These are phyloP conservation scores for Sordariomycetes sp. DNA, from an alignment of 2,329 filamentous ascomycete genomes.

Conservation along the genomic window DNA sequence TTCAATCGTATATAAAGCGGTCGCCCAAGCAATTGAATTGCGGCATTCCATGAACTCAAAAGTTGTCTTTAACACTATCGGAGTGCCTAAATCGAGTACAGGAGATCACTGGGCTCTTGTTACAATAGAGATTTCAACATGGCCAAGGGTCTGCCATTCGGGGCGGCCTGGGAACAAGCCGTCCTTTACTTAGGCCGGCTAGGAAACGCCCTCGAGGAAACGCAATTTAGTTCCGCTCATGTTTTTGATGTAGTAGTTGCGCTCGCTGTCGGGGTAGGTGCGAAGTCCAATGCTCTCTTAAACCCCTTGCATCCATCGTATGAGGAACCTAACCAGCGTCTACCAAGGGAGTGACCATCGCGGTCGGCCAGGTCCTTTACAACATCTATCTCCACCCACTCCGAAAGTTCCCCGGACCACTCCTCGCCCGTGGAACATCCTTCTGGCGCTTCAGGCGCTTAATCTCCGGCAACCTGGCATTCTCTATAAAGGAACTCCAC, in stretches of 20 bases:
- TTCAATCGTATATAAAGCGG: no score
- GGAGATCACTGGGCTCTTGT: no score
- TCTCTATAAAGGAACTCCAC: constrained; percentile 9
- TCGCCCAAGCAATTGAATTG: no score
- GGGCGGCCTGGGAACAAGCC: not conserved
- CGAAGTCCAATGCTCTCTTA: not conserved
- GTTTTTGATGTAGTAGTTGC: not conserved
- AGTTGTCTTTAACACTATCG: no score
- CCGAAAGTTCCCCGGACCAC: constrained; percentile 13
- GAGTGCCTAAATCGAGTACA: no score
- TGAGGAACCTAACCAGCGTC: not conserved
- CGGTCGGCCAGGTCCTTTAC: constrained; percentile 8
- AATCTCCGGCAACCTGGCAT: constrained; percentile 7
- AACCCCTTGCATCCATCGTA: not conserved
- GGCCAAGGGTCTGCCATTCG: not conserved
- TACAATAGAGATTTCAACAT: not conserved
- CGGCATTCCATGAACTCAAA: no score
- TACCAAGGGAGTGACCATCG: not conserved
- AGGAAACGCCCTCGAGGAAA: not conserved
- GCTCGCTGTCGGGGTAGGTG: not conserved
- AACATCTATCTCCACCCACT: constrained; percentile 18
- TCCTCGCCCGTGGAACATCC: constrained; percentile 5
- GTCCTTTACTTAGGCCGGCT: not conserved
- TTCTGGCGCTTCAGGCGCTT: constrained; percentile 5
- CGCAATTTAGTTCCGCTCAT: not conserved